phyloP scores from a whole-genome alignment of 169 alveolate species.

The Perkinsus chesapeaki region DNA sequence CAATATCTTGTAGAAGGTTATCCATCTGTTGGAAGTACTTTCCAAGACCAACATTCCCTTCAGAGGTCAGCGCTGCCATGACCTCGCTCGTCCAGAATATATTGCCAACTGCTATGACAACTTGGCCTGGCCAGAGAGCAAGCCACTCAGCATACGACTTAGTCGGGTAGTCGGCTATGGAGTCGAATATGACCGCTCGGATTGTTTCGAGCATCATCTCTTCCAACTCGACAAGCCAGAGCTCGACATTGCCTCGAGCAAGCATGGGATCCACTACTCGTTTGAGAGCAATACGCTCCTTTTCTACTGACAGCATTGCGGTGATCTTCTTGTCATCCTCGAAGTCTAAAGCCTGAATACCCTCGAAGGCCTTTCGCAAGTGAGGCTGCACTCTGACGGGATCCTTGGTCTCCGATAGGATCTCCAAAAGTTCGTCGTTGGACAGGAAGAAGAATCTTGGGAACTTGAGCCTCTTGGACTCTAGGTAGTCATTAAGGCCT shows the following conservation, averaged over 20 bases:
- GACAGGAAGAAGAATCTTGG: slow-evolving; percentile 87
- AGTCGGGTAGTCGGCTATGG: slow-evolving; percentile 58
- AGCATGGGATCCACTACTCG: slow-evolving; percentile 49
- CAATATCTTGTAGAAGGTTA: slow-evolving; percentile 64
- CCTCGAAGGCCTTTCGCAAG: slow-evolving; percentile 83
- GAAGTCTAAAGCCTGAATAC: slow-evolving; percentile 67
- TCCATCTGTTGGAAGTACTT: slow-evolving; percentile 54
- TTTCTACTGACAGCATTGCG: slow-evolving; percentile 74
- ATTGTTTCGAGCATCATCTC: slow-evolving; percentile 67
- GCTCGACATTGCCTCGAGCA: slow-evolving; percentile 84
- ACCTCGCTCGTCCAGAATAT: slow-evolving; percentile 77
- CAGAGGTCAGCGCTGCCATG: slow-evolving; percentile 51
- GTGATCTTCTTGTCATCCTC: slow-evolving; percentile 54
- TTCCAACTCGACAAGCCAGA: slow-evolving; percentile 79
- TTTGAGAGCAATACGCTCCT: slow-evolving; percentile 51
- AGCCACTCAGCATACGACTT: slow-evolving; percentile 76
- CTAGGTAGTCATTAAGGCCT: slow-evolving; percentile 82
- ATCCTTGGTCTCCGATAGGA: slow-evolving; percentile 86
- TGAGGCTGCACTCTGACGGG: slow-evolving; percentile 83
- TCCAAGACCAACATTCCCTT: slow-evolving; percentile 47
- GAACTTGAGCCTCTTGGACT: slow-evolving; percentile 79
- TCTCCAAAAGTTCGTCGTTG: slow-evolving; percentile 81
- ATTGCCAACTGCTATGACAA: slow-evolving; percentile 69
- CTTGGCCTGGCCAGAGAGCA: slow-evolving; percentile 80
- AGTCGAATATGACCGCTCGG: slow-evolving; percentile 48